Percentiles rank a stretch among this genome's conserved stretches.
These are phyloP conservation scores for Tylopilus balloui DNA, from an alignment of 768 basidiomycete species.

Conservation along the genomic window DNA sequence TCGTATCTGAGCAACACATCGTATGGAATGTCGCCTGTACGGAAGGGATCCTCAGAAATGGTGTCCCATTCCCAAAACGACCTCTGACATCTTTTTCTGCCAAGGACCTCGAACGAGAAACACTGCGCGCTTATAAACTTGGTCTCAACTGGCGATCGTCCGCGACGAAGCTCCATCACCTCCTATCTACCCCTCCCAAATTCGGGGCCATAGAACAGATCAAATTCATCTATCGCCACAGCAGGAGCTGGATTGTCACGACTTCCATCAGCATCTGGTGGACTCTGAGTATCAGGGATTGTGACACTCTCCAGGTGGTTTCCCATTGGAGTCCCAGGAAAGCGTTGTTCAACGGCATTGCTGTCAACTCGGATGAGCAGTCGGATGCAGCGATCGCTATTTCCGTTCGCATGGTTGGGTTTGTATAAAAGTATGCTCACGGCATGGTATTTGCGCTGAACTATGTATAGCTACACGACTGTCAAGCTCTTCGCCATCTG, in stretches of 20 bases:
- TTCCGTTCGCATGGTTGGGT: constrained; percentile 46
- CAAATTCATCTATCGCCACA: constrained; percentile 46
- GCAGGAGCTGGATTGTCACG: constrained; percentile 44
- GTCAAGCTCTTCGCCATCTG: constrained; percentile 30
- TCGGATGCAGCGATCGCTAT: constrained; percentile 50
- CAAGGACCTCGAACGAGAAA: constrained; percentile 42
- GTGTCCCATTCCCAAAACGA: constrained; percentile 47
- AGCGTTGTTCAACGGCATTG: constrained; percentile 48
- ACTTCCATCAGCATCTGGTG: constrained; percentile 63
- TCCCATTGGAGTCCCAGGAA: constrained; percentile 54
- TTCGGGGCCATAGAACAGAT: constrained; percentile 49
- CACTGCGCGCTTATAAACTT: constrained; percentile 42
- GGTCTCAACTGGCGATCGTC: constrained; percentile 47
- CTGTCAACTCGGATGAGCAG: constrained; percentile 42
- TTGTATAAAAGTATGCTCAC: constrained; percentile 22
- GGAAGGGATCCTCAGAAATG: constrained; percentile 39
- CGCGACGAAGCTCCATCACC: constrained; percentile 11
- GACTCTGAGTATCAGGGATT: constrained; percentile 50
- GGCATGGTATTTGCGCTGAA: constrained; percentile 11
- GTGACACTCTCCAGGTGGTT: constrained; percentile 24
- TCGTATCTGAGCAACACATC: constrained; percentile 44
- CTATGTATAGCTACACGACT: constrained; percentile 13
- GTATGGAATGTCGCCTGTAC: constrained; percentile 54
- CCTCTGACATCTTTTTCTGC: constrained; percentile 35
- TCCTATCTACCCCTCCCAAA: constrained; percentile 25